Evolutionary conservation across 2,329 filamentous ascomycete species (phyloP).

Genomic region (Aspergillus latus): DNA sequence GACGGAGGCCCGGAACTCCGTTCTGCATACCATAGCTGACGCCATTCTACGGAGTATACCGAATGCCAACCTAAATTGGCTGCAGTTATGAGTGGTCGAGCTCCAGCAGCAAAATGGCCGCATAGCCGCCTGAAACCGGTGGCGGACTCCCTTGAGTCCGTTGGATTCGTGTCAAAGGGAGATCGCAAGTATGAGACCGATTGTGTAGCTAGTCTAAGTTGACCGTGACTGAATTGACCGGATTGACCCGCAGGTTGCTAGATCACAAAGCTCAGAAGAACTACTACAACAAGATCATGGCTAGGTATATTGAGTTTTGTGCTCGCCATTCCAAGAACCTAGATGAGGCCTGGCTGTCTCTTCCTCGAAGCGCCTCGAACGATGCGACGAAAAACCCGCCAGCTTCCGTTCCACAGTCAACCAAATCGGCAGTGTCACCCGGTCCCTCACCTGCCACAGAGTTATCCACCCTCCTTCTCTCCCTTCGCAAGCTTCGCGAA

Average conservation of each 20-base stretch:
- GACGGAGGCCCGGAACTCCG: background rate
- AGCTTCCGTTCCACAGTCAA: conserved; percentile 26
- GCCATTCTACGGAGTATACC: background rate
- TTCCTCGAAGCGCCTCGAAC: conserved; percentile 46
- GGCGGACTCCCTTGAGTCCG: conserved; percentile 74
- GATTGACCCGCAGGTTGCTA: conserved; percentile 57
- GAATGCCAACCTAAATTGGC: background rate
- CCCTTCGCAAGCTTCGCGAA: conserved; percentile 89
- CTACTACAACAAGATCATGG: conserved; percentile 84
- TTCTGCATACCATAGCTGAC: conserved; percentile 1
- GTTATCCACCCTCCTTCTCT: conserved; percentile 72
- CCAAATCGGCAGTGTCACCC: conserved; percentile 24
- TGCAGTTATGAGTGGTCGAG: conserved; percentile 22
- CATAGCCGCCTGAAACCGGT: conserved; percentile 65
- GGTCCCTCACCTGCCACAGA: conserved; percentile 56
- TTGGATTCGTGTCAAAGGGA: conserved; percentile 87
- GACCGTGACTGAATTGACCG: conserved; percentile 10
- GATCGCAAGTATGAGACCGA: conserved; percentile 67
- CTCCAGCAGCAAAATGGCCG: conserved; percentile 20
- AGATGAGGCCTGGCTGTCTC: conserved; percentile 69
- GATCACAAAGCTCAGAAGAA: conserved; percentile 76
- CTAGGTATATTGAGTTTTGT: conserved; percentile 88
- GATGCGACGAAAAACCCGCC: conserved; percentile 44
- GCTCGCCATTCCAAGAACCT: conserved; percentile 72
- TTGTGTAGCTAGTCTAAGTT: background rate